Percentiles rank a stretch among this genome's conserved stretches.
Conservation (phyloP, 2,329 filamentous ascomycete genomes). For the Clonostachys byssicola region DNA sequence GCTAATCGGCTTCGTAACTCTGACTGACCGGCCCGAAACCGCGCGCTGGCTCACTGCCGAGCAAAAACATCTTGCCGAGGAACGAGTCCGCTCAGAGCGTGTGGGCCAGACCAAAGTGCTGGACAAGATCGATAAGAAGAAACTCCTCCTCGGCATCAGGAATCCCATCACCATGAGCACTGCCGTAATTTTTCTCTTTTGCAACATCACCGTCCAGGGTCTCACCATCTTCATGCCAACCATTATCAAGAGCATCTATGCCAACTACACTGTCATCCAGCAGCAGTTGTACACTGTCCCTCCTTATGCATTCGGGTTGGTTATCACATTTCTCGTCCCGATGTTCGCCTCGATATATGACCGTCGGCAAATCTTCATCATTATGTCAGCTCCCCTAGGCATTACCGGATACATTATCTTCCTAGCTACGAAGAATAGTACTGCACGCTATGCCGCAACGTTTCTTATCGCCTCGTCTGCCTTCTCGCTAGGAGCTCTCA, state of each 20-base stretch:
- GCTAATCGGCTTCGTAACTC: conserved; percentile 21
- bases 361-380: conserved; percentile 55
- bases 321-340: conserved; percentile 57
- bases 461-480: conserved; percentile 61
- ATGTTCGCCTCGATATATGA: conserved; percentile 56
- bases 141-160: conserved; percentile 57
- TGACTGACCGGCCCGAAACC: conserved; percentile 36
- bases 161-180: conserved; percentile 48
- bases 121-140: conserved; percentile 56
- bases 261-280: conserved; percentile 44
- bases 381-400: conserved; percentile 50
- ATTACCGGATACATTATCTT: conserved; percentile 70
- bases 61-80: conserved; percentile 49
- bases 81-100: conserved; percentile 64
- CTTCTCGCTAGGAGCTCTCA: conserved; percentile 58
- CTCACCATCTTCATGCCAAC: conserved; percentile 67
- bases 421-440: conserved; percentile 42
- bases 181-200: conserved; percentile 53
- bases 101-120: conserved; percentile 58
- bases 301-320: conserved; percentile 61
- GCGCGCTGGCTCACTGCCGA: conserved; percentile 54
- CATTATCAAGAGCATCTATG: conserved; percentile 65
- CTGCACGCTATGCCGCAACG: conserved; percentile 60
- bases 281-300: conserved; percentile 68
- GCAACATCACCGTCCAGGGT: conserved; percentile 68